phyloP scores from a whole-genome alignment of 257 asterid species.

The Fraxinus americana region DNA sequence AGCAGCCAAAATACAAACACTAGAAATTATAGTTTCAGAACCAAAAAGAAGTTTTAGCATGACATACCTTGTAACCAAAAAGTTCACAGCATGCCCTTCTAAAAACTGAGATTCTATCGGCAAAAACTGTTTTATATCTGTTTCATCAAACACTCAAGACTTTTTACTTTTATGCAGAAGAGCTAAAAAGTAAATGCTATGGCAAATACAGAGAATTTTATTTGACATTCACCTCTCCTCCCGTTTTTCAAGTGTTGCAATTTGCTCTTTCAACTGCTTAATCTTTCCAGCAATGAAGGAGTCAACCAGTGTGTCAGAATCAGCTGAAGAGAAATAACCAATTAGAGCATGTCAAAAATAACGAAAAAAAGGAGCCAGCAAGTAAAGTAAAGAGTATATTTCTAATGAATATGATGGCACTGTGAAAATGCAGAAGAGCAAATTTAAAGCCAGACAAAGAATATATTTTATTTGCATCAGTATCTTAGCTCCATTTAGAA shows the following conservation, averaged over 20 bases:
- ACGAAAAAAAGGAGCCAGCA: neutral
- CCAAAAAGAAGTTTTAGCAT: conserved; percentile 23
- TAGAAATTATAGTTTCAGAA: conserved; percentile 11
- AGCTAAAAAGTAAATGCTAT: conserved; percentile 16
- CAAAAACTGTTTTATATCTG: conserved; percentile 96
- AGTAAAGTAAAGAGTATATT: conserved; percentile 1
- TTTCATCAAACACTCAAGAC: conserved; percentile 25
- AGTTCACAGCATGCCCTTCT: conserved; percentile 99
- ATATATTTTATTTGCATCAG: conserved; percentile 3
- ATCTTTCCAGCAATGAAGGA: conserved; percentile 86
- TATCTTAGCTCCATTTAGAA: conserved; percentile 10
- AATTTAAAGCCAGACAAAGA: conserved; percentile 6
- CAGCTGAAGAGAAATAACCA: conserved; percentile 51
- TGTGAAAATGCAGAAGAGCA: conserved; percentile 19
- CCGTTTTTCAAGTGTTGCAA: conserved; percentile 94
- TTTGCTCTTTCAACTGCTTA: conserved; percentile 90
- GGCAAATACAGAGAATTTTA: conserved; percentile 22
- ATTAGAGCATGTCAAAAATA: conserved; percentile 26
- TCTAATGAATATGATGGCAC: conserved; percentile 9
- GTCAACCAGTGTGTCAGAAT: conserved; percentile 84
- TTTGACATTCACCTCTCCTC: conserved; percentile 81
- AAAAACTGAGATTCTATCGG: conserved; percentile 94
- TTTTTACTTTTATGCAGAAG: conserved; percentile 37
- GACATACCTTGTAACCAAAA: conserved; percentile 91
- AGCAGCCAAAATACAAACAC: neutral